A percentile compares a stretch with the other conserved stretches of the same genome.
Conservation (phyloP, 495 filamentous ascomycete genomes). For the Choiromyces venosus region DNA sequence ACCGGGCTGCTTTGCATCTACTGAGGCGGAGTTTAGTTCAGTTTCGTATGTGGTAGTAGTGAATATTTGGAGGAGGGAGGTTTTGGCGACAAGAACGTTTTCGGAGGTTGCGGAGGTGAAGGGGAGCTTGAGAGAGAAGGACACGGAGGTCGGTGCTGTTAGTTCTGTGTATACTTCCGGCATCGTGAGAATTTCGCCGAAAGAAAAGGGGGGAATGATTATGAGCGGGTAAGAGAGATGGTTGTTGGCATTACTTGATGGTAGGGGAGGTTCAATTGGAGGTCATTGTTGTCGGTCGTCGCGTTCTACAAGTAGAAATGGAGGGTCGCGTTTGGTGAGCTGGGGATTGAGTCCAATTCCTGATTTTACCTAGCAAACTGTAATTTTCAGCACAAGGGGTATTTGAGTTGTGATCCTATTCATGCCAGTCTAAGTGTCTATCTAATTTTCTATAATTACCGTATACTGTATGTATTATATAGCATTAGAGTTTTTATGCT, state of each 20-base stretch:
- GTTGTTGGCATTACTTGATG: neutral
- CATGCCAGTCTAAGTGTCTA: neutral
- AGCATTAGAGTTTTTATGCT: neutral
- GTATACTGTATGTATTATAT: neutral
- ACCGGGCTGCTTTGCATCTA: slow-evolving; percentile 22
- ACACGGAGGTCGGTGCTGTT: slow-evolving; percentile 84
- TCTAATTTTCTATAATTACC: neutral
- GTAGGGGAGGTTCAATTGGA: neutral
- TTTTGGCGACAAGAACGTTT: slow-evolving; percentile 83
- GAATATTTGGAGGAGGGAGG: slow-evolving; percentile 88
- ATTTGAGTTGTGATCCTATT: neutral
- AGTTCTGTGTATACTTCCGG: slow-evolving; percentile 72
- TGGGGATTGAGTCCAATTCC: neutral
- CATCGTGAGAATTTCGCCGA: slow-evolving; percentile 22
- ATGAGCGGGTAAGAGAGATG: neutral
- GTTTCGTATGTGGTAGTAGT: slow-evolving; percentile 52
- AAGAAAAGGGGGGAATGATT: neutral
- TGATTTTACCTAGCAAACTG: neutral
- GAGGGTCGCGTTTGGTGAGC: neutral
- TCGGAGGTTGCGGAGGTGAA: slow-evolving; percentile 68
- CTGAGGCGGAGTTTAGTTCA: slow-evolving; percentile 46
- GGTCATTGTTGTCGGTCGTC: neutral
- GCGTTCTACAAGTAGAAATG: neutral
- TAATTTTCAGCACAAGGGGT: neutral
- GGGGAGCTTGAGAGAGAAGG: slow-evolving; percentile 72